Conservation (phyloP, 2,329 filamentous ascomycete genomes). For the Diaporthe destruens region DNA sequence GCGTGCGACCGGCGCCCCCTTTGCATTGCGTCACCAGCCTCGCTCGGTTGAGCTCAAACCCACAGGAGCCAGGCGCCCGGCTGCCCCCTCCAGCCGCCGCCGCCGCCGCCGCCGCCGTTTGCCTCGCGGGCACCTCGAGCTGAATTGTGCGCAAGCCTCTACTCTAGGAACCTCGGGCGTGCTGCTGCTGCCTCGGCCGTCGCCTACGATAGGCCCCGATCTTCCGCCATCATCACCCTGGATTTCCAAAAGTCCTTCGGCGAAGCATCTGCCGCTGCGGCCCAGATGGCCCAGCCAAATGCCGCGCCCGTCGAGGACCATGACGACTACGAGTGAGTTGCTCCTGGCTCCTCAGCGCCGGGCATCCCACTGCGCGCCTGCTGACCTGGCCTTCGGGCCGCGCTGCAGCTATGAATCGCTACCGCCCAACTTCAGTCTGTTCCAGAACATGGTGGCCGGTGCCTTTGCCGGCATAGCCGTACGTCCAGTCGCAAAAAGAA, state of each 20-base stretch:
- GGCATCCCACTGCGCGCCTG: slow-evolving; percentile 6
- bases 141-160: slow-evolving; percentile 16
- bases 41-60: background rate
- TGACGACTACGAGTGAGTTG: slow-evolving; percentile 69
- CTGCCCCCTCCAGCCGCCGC: background rate
- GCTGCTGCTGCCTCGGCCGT: slow-evolving; percentile 24
- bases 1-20: slow-evolving; percentile 12
- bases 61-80: background rate
- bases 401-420: slow-evolving; percentile 84
- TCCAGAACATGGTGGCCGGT: slow-evolving; percentile 95
- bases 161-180: background rate
- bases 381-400: slow-evolving; percentile 42
- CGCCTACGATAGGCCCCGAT: slow-evolving; percentile 41
- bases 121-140: slow-evolving; percentile 23
- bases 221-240: slow-evolving; percentile 65
- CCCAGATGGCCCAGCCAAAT: slow-evolving; percentile 77
- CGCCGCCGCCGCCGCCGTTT: background rate
- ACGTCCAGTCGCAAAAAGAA: slow-evolving; percentile 53
- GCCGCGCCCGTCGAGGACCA: slow-evolving; percentile 71
- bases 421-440: slow-evolving; percentile 91
- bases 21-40: slow-evolving; percentile 41
- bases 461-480: slow-evolving; percentile 97
- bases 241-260: slow-evolving; percentile 73
- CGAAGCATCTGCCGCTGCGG: slow-evolving; percentile 75
- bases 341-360: slow-evolving; percentile 1